Evolutionary conservation across 257 asterid genomes (phyloP).

Genomic region (Solanum bulbocastanum): DNA sequence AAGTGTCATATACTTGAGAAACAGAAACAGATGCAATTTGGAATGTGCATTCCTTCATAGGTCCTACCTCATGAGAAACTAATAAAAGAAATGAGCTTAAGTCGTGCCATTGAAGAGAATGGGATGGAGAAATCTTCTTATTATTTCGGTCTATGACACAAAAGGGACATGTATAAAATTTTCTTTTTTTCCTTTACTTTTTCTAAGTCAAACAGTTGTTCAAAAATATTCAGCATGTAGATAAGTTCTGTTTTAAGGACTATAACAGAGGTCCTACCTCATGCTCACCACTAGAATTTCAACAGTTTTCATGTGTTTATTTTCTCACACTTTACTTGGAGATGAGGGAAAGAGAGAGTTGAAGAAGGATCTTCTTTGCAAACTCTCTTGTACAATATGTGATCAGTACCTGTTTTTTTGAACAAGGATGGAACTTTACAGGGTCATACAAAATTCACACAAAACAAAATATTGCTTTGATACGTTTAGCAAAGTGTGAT

Average conservation of each 20-base stretch:
- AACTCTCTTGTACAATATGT: background rate
- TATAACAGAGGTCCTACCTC: background rate
- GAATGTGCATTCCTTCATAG: background rate
- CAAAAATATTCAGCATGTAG: background rate
- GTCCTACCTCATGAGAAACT: background rate
- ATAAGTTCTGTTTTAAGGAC: background rate
- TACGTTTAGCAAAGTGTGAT: background rate
- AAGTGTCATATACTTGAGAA: too few relatives aligned
- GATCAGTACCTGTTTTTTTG: background rate
- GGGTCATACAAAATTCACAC: background rate
- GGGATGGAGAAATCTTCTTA: background rate
- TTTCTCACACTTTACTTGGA: background rate
- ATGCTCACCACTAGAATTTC: background rate
- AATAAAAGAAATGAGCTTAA: background rate
- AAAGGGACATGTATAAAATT: background rate
- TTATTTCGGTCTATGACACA: background rate
- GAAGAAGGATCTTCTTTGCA: background rate
- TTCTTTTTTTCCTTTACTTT: background rate
- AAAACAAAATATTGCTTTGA: too few relatives aligned
- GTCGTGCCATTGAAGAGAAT: background rate
- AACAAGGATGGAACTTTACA: background rate
- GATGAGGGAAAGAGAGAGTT: background rate
- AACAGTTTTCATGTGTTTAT: background rate
- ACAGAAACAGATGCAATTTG: background rate
- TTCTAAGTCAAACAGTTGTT: background rate